Conservation (phyloP, 2,329 filamentous ascomycete species). For the Arthrobotrys sphaeroides region DNA sequence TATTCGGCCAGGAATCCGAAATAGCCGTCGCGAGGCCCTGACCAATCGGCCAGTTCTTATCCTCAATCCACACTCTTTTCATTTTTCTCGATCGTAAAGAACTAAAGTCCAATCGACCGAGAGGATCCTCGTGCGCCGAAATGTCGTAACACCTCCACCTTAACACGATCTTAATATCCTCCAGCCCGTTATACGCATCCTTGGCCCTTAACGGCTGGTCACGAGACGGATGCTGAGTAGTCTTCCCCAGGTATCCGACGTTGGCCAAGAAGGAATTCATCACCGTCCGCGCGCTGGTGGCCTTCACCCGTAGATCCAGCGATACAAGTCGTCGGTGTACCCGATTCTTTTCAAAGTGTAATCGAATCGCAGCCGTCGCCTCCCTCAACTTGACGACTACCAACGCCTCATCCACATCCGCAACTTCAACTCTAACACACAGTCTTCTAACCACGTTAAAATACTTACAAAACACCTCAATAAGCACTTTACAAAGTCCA, state of each 20-base stretch:
- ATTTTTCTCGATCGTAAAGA: neutral
- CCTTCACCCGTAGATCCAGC: neutral
- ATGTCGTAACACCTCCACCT: conserved; percentile 8
- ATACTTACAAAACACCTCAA: neutral
- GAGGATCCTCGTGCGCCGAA: neutral
- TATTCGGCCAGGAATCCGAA: neutral
- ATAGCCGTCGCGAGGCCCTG: neutral
- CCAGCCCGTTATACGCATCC: neutral
- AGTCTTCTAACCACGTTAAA: neutral
- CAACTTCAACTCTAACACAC: conserved; percentile 2
- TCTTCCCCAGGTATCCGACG: too few species aligned
- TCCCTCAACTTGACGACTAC: neutral
- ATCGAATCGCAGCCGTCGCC: neutral
- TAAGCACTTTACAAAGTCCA: neutral
- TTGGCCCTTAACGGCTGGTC: too few species aligned
- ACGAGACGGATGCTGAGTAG: neutral
- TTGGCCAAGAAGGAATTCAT: neutral
- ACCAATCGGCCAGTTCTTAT: neutral
- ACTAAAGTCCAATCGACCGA: neutral
- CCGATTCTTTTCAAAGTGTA: neutral
- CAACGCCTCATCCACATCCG: neutral
- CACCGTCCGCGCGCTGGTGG: neutral
- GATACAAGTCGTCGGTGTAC: neutral
- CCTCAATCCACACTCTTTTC: conserved; percentile 15
- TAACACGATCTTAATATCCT: neutral